These are phyloP conservation scores for Pseudisothecium myosuroides DNA, from an alignment of 225 moss, liverwort and hornwort species.

Conservation along the genomic window DNA sequence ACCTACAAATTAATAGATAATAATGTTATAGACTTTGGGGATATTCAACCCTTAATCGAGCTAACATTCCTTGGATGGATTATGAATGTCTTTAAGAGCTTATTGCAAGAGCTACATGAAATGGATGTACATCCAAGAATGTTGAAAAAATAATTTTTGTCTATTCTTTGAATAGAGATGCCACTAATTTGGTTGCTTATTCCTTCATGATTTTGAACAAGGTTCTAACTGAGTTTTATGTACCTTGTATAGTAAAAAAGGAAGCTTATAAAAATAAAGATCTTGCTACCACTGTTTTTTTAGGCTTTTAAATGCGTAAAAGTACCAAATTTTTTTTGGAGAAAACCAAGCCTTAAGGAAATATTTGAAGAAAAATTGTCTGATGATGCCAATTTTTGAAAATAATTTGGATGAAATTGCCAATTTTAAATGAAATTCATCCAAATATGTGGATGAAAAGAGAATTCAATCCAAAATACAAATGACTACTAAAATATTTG, in stretches of 20 bases:
- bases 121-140: background rate
- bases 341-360: no score
- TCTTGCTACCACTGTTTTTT: no score
- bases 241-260: accelerated
- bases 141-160: background rate
- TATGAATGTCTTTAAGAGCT: background rate
- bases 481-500: no score
- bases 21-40: background rate
- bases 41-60: background rate
- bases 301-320: no score
- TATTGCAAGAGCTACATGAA: background rate
- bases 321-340: no score
- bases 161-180: background rate
- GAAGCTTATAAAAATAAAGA: background rate
- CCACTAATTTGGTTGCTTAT: background rate
- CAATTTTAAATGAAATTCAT: no score
- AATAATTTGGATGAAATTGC: no score
- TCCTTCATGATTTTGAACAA: background rate
- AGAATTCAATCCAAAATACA: no score
- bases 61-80: background rate
- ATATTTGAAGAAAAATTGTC: no score
- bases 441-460: no score
- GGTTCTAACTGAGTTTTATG: background rate
- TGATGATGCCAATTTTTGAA: no score
- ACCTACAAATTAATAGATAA: background rate